Evolutionary conservation across 768 basidiomycete species (phyloP), one percentile per base, ranked within the genome.

Genomic region (Chalciporus piperatus): DNA sequence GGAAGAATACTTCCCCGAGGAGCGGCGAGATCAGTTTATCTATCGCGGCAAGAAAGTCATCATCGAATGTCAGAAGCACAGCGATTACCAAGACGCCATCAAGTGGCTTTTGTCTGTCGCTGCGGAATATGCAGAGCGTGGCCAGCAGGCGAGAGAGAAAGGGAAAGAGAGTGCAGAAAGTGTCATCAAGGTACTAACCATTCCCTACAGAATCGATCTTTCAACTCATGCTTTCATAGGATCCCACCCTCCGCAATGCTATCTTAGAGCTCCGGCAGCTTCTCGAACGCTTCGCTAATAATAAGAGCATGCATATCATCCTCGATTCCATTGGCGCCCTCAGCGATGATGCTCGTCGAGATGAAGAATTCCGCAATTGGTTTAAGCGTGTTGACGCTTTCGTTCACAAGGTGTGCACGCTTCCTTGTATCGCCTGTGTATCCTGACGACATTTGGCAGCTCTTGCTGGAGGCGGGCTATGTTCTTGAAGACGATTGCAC

Each of bases 31-130:
- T 48, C 92, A 92, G 63, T 97, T 93, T 70, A 89, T 98, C 63
- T 96, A 87, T 75, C 82, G 96, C 12, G 78, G 83, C 6, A 98
- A 98, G 78, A 98, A 97, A 83, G 86, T 88, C 33, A 82, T 97
- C 47, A 78, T 95, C 51, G 95, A 98, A 63, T 94, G 91, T 65
- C 94, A 97, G 71, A 85, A 87, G 63, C 93, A 96, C 70, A 78
- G 85, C 47, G 88, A 96, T 65, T 98, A 97, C 70, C 90, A 93
- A 59, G 83, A 84, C 51, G 81, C 84, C 7, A 74, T 92, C 42
- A 73, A 72, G n/a, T 92, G 90, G 90, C 72, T 92, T 6, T 71
- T 92, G 28, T 69, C 72, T 22, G 76, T 76, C 50, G 57, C 88
- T 12, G 80, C 83, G 56, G 78, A 85, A 51, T 92, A 90, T 57